Percentiles rank a stretch among this genome's conserved stretches.
phyloP scores from a whole-genome alignment of 2,329 filamentous ascomycete species.

The Mollisiaceae sp. region DNA sequence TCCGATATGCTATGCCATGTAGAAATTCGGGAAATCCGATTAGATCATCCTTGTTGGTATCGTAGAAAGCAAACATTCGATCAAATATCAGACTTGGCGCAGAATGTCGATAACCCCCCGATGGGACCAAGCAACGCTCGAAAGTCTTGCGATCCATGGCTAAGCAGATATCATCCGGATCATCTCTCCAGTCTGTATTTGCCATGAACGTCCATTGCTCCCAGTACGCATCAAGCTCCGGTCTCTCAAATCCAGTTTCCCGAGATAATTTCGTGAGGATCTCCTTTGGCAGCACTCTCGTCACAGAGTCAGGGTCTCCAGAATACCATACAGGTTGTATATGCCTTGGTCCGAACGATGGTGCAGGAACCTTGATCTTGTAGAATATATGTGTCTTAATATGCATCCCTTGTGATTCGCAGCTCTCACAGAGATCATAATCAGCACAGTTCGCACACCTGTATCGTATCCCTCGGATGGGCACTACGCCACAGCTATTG shows the following conservation, averaged over 20 bases:
- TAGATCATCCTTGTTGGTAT: constrained; percentile 84
- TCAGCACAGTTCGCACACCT: constrained; percentile 95
- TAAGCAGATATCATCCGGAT: constrained; percentile 76
- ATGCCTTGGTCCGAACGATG: constrained; percentile 80
- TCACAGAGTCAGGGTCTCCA: constrained; percentile 77
- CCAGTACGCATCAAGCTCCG: constrained; percentile 91
- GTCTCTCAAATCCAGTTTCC: constrained; percentile 80
- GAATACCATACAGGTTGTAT: constrained; percentile 87
- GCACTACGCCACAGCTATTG: constrained; percentile 84
- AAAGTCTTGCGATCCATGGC: constrained; percentile 95
- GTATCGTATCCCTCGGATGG: constrained; percentile 91
- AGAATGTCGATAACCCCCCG: constrained; percentile 77
- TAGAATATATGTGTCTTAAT: constrained; percentile 97
- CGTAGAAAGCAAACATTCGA: constrained; percentile 96
- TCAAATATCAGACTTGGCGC: constrained; percentile 92
- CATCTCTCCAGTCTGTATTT: constrained; percentile 80
- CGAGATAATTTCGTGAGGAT: constrained; percentile 71
- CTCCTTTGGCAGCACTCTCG: constrained; percentile 67
- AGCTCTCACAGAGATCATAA: constrained; percentile 93
- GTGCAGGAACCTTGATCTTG: constrained; percentile 90
- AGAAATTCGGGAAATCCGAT: constrained; percentile 95
- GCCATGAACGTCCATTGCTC: constrained; percentile 97
- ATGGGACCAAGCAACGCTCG: constrained; percentile 85
- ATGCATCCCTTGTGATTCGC: constrained; percentile 73
- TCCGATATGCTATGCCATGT: constrained; percentile 75